Base-by-base conservation (phyloP, 108 stramenopile species). In the Epipyxis sp. region DNA sequence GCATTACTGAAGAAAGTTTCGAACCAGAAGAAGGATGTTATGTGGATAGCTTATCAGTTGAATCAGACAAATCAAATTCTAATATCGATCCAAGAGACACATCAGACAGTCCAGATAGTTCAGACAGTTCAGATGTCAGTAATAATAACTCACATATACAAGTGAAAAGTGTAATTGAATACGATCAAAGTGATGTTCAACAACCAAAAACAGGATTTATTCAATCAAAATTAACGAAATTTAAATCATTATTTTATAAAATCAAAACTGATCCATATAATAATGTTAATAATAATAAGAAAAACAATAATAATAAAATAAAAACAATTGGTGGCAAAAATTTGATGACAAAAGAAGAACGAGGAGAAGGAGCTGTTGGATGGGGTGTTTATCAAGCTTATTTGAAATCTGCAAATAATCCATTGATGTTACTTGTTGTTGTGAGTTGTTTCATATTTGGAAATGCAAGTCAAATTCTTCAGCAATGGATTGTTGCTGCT, bases 391-490 rank as follows among this genome's bases (percentile, higher is more conserved):
- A 91, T 78, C 54, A 74, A 25, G 79, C 84, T 46, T 98, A 95
- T 76, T 40, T 85, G 1, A 81, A 59, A 44, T 0, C 90, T 90
- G 86, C 90, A 90, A 1, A 91, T 90, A 3, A 67, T 32, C 61
- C 61, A 37, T 3, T 81, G 6, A 78, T 94, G 10, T 74, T 94
- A 39, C 77, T 78, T 57, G 78, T 83, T 13, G 88, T 89, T 79
- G 20, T 91, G 2, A 50, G 78, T 1, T 85, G 91, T 0, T 94
- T 89, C 81, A 69, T 88, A 34, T 61, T 85, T 10, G 81, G 88
- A 32, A 92, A 92, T 77, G 89, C 88, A 6, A 90, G 90, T 10
- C 89, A 89, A 62, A 88, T 94, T 44, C 87, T 87, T 69, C 93
- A 94, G 88, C 76, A 82, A 30, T 76, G 54, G 37, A 46, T 83